Percentiles rank a stretch among this genome's conserved stretches.
Evolutionary conservation across 164 flowering plant genomes (phyloP).

Genomic region (Berberis thunbergii): DNA sequence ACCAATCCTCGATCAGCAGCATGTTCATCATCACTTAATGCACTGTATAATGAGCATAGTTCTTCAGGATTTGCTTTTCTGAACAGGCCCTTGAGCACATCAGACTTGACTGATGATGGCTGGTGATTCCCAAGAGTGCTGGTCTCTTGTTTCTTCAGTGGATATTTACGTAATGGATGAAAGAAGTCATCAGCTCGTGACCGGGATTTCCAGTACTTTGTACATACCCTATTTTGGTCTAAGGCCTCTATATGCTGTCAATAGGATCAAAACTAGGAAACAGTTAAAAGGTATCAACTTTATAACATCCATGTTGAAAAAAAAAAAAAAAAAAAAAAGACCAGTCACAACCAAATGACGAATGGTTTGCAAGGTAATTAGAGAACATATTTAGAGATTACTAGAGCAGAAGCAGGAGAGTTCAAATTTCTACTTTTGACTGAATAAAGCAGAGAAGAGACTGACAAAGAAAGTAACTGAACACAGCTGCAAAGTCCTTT

Average conservation of each 20-base stretch:
- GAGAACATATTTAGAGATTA: neutral
- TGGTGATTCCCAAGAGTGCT: conserved; percentile 3
- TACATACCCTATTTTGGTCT: conserved; percentile 46
- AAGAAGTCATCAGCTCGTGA: conserved; percentile 27
- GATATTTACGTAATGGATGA: conserved; percentile 7
- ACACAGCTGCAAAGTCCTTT: neutral
- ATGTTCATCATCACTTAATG: conserved; percentile 23
- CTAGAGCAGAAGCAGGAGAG: neutral
- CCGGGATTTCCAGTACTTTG: conserved; percentile 66
- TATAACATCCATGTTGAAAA: neutral
- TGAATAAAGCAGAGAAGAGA: neutral
- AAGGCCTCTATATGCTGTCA: conserved; percentile 31
- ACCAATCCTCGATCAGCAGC: conserved; percentile 18
- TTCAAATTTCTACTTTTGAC: neutral
- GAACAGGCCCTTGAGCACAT: conserved; percentile 37
- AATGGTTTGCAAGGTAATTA: too few species aligned
- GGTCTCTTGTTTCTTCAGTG: conserved; percentile 1
- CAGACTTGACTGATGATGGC: conserved; percentile 9
- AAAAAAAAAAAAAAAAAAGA: too few species aligned
- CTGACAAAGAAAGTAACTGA: neutral
- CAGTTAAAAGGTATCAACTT: neutral
- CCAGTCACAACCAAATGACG: neutral
- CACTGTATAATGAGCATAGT: conserved; percentile 26
- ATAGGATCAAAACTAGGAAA: neutral
- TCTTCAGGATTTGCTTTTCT: conserved; percentile 66